A percentile compares a stretch with the other conserved stretches of the same genome.
Conservation (phyloP, 768 basidiomycete genomes). For the Russula brevipes region DNA sequence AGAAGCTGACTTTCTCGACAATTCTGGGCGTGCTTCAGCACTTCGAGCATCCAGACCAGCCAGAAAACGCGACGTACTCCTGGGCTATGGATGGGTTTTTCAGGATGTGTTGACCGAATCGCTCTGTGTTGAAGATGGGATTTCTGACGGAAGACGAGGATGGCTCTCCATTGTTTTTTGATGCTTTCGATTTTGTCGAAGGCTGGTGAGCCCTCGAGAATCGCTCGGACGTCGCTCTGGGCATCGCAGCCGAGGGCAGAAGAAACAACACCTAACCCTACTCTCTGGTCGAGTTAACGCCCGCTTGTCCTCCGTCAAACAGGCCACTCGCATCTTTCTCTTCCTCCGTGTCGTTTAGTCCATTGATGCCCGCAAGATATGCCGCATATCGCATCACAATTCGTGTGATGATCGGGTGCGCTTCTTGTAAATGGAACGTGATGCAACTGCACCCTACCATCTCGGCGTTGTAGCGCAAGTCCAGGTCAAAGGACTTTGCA, state of each 20-base stretch:
- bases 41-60: slow-evolving; percentile 2
- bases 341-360: too few species aligned
- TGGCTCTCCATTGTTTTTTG: slow-evolving; percentile 39
- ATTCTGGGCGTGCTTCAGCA: slow-evolving; percentile 39
- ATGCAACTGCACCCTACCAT: too few species aligned
- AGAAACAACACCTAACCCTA: slow-evolving; percentile 16
- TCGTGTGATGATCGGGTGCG: too few species aligned
- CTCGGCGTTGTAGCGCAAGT: too few species aligned
- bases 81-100: slow-evolving; percentile 91
- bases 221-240: slow-evolving; percentile 16
- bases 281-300: slow-evolving; percentile 4
- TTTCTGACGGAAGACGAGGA: slow-evolving; percentile 53
- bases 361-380: not conserved
- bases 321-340: too few species aligned
- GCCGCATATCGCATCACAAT: too few species aligned
- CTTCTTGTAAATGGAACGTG: too few species aligned
- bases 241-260: slow-evolving; percentile 5
- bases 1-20: slow-evolving; percentile 49
- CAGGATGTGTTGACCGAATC: slow-evolving; percentile 96
- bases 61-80: slow-evolving; percentile 48
- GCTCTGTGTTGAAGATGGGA: slow-evolving; percentile 89
- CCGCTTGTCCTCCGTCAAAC: too few species aligned
- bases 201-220: slow-evolving; percentile 55
- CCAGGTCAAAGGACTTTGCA: too few species aligned
- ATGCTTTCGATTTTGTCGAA: slow-evolving; percentile 48